A percentile compares a stretch with the other conserved stretches of the same genome.
Evolutionary conservation across 108 stramenopile species (phyloP).

Genomic region (Skeletonema marinoi): DNA sequence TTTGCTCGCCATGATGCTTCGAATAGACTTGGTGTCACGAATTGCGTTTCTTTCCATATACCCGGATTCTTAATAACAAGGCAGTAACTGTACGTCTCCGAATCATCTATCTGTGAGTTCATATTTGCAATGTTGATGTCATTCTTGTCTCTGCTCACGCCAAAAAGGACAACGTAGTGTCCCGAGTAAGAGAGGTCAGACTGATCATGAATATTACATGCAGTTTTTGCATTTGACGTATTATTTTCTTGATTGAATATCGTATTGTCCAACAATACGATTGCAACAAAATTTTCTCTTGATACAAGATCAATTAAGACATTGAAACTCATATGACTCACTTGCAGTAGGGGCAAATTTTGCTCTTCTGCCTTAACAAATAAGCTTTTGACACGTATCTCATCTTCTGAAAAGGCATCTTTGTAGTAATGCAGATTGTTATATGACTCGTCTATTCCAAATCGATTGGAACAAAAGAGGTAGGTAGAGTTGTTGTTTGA

Average conservation of each 20-base stretch:
- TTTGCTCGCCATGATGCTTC: constrained; percentile 69
- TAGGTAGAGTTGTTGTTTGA: constrained; percentile 15
- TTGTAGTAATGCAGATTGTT: constrained; percentile 63
- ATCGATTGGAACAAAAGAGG: constrained; percentile 45
- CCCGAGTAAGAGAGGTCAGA: constrained; percentile 50
- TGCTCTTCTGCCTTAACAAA: constrained; percentile 21
- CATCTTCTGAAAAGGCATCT: constrained; percentile 59
- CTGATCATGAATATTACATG: background rate
- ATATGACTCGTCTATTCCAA: constrained; percentile 59
- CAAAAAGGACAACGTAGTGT: constrained; percentile 75
- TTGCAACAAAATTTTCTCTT: constrained; percentile 60
- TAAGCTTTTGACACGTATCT: constrained; percentile 50
- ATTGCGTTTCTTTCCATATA: constrained; percentile 23
- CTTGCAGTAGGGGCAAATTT: constrained; percentile 32
- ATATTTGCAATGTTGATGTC: constrained; percentile 26
- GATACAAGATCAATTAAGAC: constrained; percentile 54
- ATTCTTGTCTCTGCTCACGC: constrained; percentile 49
- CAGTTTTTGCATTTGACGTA: background rate
- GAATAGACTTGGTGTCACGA: constrained; percentile 51
- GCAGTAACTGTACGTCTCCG: constrained; percentile 24
- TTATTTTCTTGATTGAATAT: constrained; percentile 28
- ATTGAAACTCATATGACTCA: constrained; percentile 31
- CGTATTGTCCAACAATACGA: constrained; percentile 70
- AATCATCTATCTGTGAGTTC: constrained; percentile 7
- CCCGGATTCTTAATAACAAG: constrained; percentile 53